These are phyloP conservation scores for Candida corydali DNA, from an alignment of 805 yeast species.

Conservation along the genomic window DNA sequence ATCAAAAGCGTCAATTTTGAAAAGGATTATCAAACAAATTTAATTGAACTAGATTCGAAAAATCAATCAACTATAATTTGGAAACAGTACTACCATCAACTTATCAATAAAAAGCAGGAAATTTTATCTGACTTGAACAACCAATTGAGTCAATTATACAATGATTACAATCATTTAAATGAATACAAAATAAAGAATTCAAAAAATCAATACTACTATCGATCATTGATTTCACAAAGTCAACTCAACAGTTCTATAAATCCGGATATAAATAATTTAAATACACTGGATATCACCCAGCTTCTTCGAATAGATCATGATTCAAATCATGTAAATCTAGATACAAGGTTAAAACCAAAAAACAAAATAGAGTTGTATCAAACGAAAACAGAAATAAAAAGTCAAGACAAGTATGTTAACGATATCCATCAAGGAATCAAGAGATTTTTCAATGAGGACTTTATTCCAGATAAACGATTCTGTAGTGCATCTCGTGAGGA, in stretches of 20 bases:
- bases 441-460: conserved; percentile 1
- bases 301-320: conserved; percentile 10
- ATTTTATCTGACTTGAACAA: conserved; percentile 21
- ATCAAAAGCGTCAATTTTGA: conserved; percentile 24
- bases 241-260: conserved; percentile 12
- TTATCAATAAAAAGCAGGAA: conserved; percentile 21
- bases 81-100: conserved; percentile 27
- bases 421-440: conserved; percentile 1
- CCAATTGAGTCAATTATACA: conserved; percentile 24
- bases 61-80: conserved; percentile 28
- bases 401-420: conserved; percentile 1
- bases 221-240: conserved; percentile 19
- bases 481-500: conserved; percentile 11
- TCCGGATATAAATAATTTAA: conserved; percentile 2
- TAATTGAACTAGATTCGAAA: conserved; percentile 17
- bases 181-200: conserved; percentile 9
- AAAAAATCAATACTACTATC: conserved; percentile 20
- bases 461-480: conserved; percentile 12
- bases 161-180: conserved; percentile 25
- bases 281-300: conserved; percentile 1
- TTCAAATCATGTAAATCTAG: conserved; percentile 18
- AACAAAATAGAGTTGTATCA: conserved; percentile 31
- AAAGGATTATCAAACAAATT: conserved; percentile 23
- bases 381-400: conserved; percentile 16
- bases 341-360: conserved; percentile 19